Conservation (phyloP, 495 filamentous ascomycete genomes). For the Aspergillus sclerotiicarbonarius region DNA sequence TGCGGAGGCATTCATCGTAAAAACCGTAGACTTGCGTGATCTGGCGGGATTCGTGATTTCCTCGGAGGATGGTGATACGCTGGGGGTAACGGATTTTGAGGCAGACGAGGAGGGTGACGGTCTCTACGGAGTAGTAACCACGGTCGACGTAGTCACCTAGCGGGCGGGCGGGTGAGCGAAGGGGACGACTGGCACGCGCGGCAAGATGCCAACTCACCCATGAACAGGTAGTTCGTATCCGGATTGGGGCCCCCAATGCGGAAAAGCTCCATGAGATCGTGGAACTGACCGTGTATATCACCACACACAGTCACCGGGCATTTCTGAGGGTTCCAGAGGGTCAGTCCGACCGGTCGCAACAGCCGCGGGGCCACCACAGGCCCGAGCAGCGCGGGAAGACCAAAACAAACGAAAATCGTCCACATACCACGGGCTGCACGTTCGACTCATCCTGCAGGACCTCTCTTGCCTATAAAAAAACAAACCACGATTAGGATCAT, state of each 20-base stretch:
- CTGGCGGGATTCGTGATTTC: conserved; percentile 96
- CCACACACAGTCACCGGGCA: conserved; percentile 92
- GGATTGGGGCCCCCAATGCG: conserved; percentile 89
- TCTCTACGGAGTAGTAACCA: conserved; percentile 96
- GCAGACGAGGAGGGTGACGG: conserved; percentile 88
- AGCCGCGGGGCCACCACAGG: not conserved
- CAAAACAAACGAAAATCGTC: conserved; percentile 19
- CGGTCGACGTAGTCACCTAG: conserved; percentile 94
- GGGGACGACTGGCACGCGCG: not conserved
- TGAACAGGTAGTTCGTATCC: conserved; percentile 94
- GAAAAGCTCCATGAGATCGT: conserved; percentile 93
- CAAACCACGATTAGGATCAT: conserved; percentile 10
- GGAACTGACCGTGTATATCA: conserved; percentile 92
- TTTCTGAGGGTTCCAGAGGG: conserved; percentile 56
- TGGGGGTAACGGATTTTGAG: conserved; percentile 95
- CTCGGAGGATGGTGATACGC: conserved; percentile 94
- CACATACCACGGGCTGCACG: conserved; percentile 94
- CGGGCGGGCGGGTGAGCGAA: conserved; percentile 12
- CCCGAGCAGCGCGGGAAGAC: conserved; percentile 7
- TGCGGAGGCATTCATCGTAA: conserved; percentile 95
- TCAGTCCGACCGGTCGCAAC: conserved; percentile 4
- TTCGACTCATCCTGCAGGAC: conserved; percentile 97
- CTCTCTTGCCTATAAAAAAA: conserved; percentile 71
- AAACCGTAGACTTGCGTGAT: conserved; percentile 98
- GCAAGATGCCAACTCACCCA: conserved; percentile 55